phyloP scores from a whole-genome alignment of 2,329 filamentous ascomycete genomes.

The Pyrenochaeta sp. region DNA sequence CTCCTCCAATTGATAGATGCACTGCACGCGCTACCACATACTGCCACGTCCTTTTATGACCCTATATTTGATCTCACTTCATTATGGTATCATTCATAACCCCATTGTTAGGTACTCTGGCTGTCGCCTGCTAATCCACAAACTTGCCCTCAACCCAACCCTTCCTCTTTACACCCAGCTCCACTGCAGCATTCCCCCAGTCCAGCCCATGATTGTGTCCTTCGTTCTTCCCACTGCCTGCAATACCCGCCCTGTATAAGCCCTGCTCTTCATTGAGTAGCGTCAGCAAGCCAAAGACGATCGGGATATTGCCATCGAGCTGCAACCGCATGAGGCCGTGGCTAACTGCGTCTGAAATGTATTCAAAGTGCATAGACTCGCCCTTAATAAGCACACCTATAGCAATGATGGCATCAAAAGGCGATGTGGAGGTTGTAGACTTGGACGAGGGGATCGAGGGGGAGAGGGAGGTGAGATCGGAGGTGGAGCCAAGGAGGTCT shows the following conservation, averaged over 20 bases:
- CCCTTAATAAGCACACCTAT: conserved; percentile 98
- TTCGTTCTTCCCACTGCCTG: conserved; percentile 50
- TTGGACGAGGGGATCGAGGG: conserved; percentile 40
- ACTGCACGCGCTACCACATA: no score
- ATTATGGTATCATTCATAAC: neutral
- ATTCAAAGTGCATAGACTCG: conserved; percentile 99
- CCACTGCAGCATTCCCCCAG: conserved; percentile 93
- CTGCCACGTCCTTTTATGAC: neutral
- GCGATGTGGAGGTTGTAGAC: conserved; percentile 38
- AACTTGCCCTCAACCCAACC: conserved; percentile 80
- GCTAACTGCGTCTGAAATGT: conserved; percentile 90
- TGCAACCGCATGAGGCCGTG: conserved; percentile 95
- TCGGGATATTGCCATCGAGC: conserved; percentile 85
- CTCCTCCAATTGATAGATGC: no score
- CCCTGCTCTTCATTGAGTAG: conserved; percentile 90
- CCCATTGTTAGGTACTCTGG: neutral
- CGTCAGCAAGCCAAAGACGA: conserved; percentile 92
- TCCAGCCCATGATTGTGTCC: conserved; percentile 95
- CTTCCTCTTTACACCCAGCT: conserved; percentile 87
- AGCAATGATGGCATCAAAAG: conserved; percentile 94
- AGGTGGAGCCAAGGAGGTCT: conserved; percentile 76
- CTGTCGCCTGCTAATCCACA: conserved; percentile 48
- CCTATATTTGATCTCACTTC: neutral
- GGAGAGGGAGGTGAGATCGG: conserved; percentile 61
- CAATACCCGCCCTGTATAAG: conserved; percentile 79